Base-by-base conservation (phyloP, 1,139 yeast species). In the Kazachstania sp. region DNA sequence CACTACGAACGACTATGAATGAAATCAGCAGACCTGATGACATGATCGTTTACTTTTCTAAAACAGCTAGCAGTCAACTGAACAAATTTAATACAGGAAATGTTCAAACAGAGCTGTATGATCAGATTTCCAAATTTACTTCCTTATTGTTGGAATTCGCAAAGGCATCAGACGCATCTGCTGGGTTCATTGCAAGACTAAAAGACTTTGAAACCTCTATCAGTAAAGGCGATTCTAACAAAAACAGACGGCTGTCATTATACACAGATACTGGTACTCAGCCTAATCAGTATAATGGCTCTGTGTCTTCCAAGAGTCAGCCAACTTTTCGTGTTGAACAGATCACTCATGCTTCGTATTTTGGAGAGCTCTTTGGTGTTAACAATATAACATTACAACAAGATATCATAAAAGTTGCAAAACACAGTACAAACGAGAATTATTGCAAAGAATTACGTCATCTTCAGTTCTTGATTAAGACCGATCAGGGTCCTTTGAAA, bases 31-130 rank as follows among this genome's bases (percentile, higher is more conserved):
- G 77, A 35, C 77, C 81, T 1, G 90, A 83, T 54, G 83, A 79
- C 49, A 67, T 85, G 45, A 75, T 85, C 8, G 76, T 82, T 70
- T 72, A 75, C 60, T 86, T 84, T 61, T 77, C 83, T 19, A 73
- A 81, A 23, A 73, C 78, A 49, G 80, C 86, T 8, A 78, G 79
- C 48, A 81, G 78, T 54, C 90, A 83, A 60, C 62, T 83, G 36
- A 72, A 71, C 45, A 79, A 80, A 52, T 54, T 77, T 37, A 76
- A 77, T 1, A 59, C 65, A 2, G 71, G 71, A 4, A 67, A 77
- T 39, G 65, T 72, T 34, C 74, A 76, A 49, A 62, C 68, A 1
- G 67, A 71, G 30, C 75, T 81, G 0, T 80, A 78, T 54, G 63
- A 67, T 31, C 86, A 83, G 50, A 75, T 86, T 0, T 72, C 73